These are phyloP conservation scores for Naganishia cerealis DNA, from an alignment of 1,284 basidiomycete species.

Conservation along the genomic window DNA sequence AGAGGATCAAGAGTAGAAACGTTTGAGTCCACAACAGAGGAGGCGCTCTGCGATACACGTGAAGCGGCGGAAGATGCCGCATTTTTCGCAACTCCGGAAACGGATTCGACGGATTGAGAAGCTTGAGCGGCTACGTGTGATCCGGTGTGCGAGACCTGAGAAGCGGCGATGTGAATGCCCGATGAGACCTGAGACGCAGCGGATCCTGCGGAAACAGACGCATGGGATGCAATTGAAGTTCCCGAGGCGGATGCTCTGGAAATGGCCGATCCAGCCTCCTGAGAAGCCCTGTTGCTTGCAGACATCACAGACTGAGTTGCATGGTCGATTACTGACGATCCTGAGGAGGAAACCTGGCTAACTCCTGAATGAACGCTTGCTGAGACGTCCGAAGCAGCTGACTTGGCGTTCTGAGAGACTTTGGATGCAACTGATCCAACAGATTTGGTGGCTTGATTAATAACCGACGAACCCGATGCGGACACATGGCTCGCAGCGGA, in stretches of 20 bases:
- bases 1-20: slow-evolving; percentile 11
- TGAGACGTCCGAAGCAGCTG: slow-evolving; percentile 27
- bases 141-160: slow-evolving; percentile 31
- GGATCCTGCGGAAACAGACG: neutral
- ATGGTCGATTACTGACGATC: slow-evolving; percentile 32
- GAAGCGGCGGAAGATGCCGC: slow-evolving; percentile 34
- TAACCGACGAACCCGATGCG: slow-evolving; percentile 27
- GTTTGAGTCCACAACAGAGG: slow-evolving; percentile 7
- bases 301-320: slow-evolving; percentile 35
- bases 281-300: slow-evolving; percentile 26
- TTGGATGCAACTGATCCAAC: slow-evolving; percentile 32
- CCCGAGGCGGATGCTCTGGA: slow-evolving; percentile 32
- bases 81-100: slow-evolving; percentile 35
- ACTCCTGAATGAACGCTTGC: neutral
- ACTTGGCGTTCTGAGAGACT: slow-evolving; percentile 31
- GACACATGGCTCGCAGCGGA: slow-evolving; percentile 31
- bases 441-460: slow-evolving; percentile 5
- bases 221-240: slow-evolving; percentile 10
- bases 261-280: slow-evolving; percentile 37
- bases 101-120: slow-evolving; percentile 39
- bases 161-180: slow-evolving; percentile 36
- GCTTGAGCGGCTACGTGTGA: slow-evolving; percentile 38
- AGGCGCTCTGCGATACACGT: neutral
- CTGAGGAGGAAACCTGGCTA: slow-evolving; percentile 29
- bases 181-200: slow-evolving; percentile 25